Percentiles rank a stretch among this genome's conserved stretches.
These are phyloP conservation scores for Gossypium anomalum DNA, from an alignment of 345 rosid species.

Conservation along the genomic window DNA sequence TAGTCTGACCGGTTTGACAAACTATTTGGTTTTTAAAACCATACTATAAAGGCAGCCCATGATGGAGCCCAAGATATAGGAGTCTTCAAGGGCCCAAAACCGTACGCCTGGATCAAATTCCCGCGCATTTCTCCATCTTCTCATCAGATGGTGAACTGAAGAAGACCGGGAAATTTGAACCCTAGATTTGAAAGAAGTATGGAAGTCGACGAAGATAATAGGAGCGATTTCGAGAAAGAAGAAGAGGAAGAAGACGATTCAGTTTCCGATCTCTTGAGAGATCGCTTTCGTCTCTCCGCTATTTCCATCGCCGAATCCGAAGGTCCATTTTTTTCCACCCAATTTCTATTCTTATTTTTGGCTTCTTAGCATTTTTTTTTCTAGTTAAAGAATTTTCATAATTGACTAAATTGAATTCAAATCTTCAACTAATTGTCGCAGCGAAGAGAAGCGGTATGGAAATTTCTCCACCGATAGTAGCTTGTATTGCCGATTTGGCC, in stretches of 20 bases:
- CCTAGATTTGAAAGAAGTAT: conserved; percentile 27
- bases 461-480: conserved; percentile 51
- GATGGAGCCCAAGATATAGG: neutral
- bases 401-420: neutral
- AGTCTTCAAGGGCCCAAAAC: neutral
- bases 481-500: conserved; percentile 71
- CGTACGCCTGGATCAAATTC: neutral
- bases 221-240: conserved; percentile 42
- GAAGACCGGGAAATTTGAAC: conserved; percentile 6
- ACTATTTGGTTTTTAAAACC: too few relatives aligned
- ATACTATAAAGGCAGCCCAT: neutral
- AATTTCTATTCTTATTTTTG: neutral
- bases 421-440: conserved; percentile 28
- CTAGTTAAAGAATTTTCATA: neutral
- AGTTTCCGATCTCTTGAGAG: conserved; percentile 50
- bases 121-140: conserved; percentile 10
- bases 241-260: conserved; percentile 43
- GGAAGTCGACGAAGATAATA: conserved; percentile 37
- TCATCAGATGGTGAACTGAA: neutral
- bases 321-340: conserved; percentile 32
- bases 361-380: neutral
- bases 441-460: conserved; percentile 63
- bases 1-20: too few relatives aligned
- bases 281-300: conserved; percentile 74
- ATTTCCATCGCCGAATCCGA: conserved; percentile 74